These are phyloP conservation scores for Erythrophleum fordii DNA, from an alignment of 306 rosid genomes.

Conservation along the genomic window DNA sequence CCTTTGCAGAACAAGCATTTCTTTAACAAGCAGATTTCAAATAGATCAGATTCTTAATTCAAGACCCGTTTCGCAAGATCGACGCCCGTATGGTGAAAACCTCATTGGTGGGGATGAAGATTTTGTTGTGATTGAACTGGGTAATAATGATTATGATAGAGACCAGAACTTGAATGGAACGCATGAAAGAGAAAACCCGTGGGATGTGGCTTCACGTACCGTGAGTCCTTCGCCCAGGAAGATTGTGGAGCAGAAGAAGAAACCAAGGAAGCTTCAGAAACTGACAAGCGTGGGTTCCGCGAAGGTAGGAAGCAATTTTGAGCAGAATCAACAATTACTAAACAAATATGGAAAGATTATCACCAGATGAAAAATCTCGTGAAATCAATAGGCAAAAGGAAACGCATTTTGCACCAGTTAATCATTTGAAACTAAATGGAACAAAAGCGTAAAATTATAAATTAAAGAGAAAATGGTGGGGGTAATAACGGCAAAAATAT, in stretches of 20 bases:
- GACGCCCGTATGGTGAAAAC: slow-evolving; percentile 38
- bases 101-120: slow-evolving; percentile 53
- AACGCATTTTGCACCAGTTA: neutral
- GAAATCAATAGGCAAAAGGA: neutral
- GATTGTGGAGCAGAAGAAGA: slow-evolving; percentile 53
- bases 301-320: neutral
- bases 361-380: neutral
- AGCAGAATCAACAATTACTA: neutral
- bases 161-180: slow-evolving; percentile 40
- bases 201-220: slow-evolving; percentile 41
- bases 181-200: slow-evolving; percentile 40
- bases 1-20: slow-evolving; percentile 84
- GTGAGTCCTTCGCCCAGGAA: slow-evolving; percentile 55
- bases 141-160: slow-evolving; percentile 32
- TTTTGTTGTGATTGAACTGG: slow-evolving; percentile 82
- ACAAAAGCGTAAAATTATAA: neutral
- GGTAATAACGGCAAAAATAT: too few relatives aligned
- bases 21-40: slow-evolving; percentile 49
- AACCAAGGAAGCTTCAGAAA: slow-evolving; percentile 56
- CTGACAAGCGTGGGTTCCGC: slow-evolving; percentile 73
- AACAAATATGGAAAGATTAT: neutral
- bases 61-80: slow-evolving; percentile 48
- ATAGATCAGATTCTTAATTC: slow-evolving; percentile 53
- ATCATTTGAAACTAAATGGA: neutral
- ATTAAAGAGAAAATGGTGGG: neutral